These are phyloP conservation scores for Hippophae gyantsensis DNA, from an alignment of 306 rosid genomes.

Conservation along the genomic window DNA sequence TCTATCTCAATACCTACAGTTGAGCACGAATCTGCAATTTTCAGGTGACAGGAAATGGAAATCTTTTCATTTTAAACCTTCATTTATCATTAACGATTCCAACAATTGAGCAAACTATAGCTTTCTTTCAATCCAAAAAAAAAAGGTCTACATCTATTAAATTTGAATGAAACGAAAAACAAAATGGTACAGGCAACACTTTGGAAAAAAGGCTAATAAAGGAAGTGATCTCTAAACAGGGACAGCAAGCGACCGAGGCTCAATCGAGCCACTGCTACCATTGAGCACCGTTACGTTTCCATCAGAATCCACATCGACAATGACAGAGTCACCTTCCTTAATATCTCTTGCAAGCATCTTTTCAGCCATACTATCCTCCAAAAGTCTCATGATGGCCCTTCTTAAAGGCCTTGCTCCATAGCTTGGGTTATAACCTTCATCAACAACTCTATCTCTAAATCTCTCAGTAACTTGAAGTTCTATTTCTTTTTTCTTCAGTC, in stretches of 20 bases:
- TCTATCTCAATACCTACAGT: no score
- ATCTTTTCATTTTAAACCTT: no score
- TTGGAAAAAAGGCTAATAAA: not conserved
- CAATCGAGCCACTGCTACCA: conserved; percentile 59
- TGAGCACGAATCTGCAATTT: no score
- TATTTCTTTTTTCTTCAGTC: conserved; percentile 62
- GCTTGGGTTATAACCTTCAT: conserved; percentile 91
- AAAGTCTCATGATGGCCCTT: conserved; percentile 91
- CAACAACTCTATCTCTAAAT: conserved; percentile 84
- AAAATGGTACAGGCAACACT: no score
- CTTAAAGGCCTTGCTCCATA: conserved; percentile 98
- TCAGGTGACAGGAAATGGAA: no score
- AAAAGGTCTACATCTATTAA: no score
- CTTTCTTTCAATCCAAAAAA: no score
- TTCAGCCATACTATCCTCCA: conserved; percentile 99
- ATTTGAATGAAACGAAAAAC: no score
- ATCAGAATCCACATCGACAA: conserved; percentile 83
- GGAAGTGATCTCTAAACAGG: conserved; percentile 26
- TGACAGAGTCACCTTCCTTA: conserved; percentile 86
- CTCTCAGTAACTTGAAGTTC: conserved; percentile 92
- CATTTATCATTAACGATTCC: no score
- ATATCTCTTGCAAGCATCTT: conserved; percentile 96
- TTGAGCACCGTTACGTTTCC: conserved; percentile 90
- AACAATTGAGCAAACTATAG: no score
- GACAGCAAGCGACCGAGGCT: conserved; percentile 45